Base-by-base conservation (phyloP, 1,139 yeast species). In the Taphrina sp. region DNA sequence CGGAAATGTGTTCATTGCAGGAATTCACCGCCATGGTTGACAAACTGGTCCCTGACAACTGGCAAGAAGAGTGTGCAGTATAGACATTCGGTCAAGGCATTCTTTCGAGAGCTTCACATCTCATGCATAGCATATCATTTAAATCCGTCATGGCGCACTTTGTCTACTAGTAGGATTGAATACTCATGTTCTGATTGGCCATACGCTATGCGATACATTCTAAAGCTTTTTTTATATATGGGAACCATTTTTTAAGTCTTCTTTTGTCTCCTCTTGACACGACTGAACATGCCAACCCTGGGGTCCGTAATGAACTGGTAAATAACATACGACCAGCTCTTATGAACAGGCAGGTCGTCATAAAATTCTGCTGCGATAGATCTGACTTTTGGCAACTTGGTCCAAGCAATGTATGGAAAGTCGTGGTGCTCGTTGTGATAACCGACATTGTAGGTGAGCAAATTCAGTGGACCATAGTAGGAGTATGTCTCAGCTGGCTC, bases 391-490 rank as follows among this genome's bases (percentile, higher is more conserved):
- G 87, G 87, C 52, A 89, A 74, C 61, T 82, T 80, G 1, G 94
- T 78, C 96, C 96, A 89, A 0, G 96, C 92, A 63, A 89, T 78
- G 67, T 81, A 89, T 1, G 96, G 96, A 74, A 89, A 89, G 70
- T 89, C 96, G 66, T 89, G 96, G 69, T 89, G 96, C 70, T 89
- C 96, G 66, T 85, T 88, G 69, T 89, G 96, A 68, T 87, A 82
- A 1, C 96, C 96, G 7, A 88, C 96, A 65, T 89, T 89, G 90
- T 95, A 89, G 0, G 94, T 87, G 59, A 89, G 71, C 29, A 74
- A 61, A 66, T 89, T 89, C 64, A 89, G 75, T 17, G 81, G 72
- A 0, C 96, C 96, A 65, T 89, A 89, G 71, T 89, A 89, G 8
- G 95, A 85, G 67, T 83, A 89, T 0, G 96, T 89, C 67, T 89